Evolutionary conservation across 805 yeast genomes (phyloP), one percentile per base, ranked within the genome.

Genomic region (Hanseniaspora clermontiae): DNA sequence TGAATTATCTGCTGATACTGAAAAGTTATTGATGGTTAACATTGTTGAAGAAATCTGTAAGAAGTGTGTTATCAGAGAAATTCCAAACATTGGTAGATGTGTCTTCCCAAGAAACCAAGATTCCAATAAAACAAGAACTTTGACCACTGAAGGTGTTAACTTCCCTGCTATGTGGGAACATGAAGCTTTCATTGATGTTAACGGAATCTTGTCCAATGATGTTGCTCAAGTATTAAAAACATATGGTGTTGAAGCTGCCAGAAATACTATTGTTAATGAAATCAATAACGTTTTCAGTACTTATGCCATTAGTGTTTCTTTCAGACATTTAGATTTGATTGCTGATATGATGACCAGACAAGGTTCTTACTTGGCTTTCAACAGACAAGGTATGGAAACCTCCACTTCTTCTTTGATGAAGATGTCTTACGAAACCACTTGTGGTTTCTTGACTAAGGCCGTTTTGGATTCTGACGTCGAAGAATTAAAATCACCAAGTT

Each of bases 291-390:
- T 93, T 64, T 93, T 93, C 80, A 87, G 88, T 59, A 89, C 95
- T 55, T 93, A 93, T 72, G 97, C 97, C 65, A 93, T 93, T 67
- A 74, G 89, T 59, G 98, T 93, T 59, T 84, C 93, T 57, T 75
- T 81, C 55, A 87, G 98, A 70, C 99, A 93, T 74, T 81, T 93
- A 73, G 98, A 93, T 68, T 80, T 93, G 69, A 84, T 93, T 70
- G 99, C 95, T 61, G 99, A 93, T 71, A 87, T 87, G 88, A 93
- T 93, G 99, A 93, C 99, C 5, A 82, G 98, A 72, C 97, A 93
- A 72, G 99, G 99, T 66, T 80, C 95, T 1, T 93, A 90, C 68
- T 74, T 91, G 68, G 96, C 99, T 29, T 93, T 93, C 77, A 90
- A 88, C 72, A 87, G 99, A 77, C 96, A 88, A 74, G 99, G 99